Conservation (phyloP, 495 filamentous ascomycete species). For the Clavariopsis aquatica region DNA sequence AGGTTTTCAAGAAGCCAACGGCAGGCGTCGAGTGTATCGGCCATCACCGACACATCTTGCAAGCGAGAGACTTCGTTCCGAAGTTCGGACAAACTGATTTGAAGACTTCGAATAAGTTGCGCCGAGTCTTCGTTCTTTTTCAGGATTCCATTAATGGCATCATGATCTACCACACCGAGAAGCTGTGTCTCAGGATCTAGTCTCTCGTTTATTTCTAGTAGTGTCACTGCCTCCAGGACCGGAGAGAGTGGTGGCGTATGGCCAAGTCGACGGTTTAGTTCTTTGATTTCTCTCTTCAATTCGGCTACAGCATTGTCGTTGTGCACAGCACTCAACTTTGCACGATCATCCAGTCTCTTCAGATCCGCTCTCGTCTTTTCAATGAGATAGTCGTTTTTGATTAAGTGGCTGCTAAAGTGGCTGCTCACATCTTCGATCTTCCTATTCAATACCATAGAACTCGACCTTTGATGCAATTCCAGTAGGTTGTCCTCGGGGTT, state of each 20-base stretch:
- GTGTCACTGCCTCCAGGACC: not conserved
- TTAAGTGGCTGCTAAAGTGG: not conserved
- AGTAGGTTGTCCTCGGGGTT: not conserved
- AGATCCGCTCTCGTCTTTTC: not conserved
- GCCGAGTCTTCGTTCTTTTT: not conserved
- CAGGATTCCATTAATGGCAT: not conserved
- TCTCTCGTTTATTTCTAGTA: not conserved
- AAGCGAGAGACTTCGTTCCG: not conserved
- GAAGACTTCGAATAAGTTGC: not conserved
- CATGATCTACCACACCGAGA: not conserved
- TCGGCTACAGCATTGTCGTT: not conserved
- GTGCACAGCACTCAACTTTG: not conserved
- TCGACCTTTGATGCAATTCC: not conserved
- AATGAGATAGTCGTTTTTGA: not conserved
- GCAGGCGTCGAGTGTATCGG: not conserved
- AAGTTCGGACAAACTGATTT: not conserved
- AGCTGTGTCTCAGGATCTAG: not conserved
- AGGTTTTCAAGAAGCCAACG: not conserved
- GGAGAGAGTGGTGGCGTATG: not conserved
- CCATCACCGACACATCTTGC: not conserved
- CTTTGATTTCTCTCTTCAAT: not conserved
- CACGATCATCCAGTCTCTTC: not conserved
- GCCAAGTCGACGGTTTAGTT: not conserved
- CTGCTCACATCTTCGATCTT: not conserved
- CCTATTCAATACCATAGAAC: not conserved